Conservation (phyloP, 1,284 basidiomycete genomes). For the Coniferiporia weirii region DNA sequence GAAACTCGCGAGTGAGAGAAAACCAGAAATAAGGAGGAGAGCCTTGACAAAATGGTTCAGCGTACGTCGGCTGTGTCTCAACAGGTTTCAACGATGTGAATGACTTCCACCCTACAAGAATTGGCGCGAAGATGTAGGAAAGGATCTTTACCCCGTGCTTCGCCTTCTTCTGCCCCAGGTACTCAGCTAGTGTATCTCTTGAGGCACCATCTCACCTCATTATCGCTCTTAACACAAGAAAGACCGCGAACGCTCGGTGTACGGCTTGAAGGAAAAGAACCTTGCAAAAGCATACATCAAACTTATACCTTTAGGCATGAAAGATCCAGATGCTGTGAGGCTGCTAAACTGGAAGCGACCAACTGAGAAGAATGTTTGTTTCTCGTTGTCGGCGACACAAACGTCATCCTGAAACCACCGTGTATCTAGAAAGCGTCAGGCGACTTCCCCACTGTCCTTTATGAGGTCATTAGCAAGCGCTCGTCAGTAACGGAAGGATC, state of each 20-base stretch:
- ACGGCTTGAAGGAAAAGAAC: constrained; percentile 88
- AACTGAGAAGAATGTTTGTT: constrained; percentile 54
- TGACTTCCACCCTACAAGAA: constrained; percentile 39
- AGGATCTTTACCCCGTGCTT: constrained; percentile 71
- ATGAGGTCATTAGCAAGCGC: constrained; percentile 78
- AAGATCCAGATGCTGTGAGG: constrained; percentile 73
- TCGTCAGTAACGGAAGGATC: constrained; percentile 77
- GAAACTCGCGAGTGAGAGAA: constrained; percentile 61
- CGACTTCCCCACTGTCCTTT: constrained; percentile 82
- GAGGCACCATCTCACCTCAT: background rate
- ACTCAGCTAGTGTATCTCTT: constrained; percentile 21
- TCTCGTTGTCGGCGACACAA: background rate
- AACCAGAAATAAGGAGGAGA: constrained; percentile 62
- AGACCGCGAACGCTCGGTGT: constrained; percentile 85
- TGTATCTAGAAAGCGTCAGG: constrained; percentile 59
- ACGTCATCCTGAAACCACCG: background rate
- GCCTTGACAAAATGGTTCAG: constrained; percentile 67
- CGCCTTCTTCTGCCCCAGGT: constrained; percentile 74
- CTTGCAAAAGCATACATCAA: constrained; percentile 88
- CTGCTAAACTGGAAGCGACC: constrained; percentile 91
- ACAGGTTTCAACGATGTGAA: background rate
- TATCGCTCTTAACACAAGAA: constrained; percentile 45
- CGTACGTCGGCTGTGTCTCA: constrained; percentile 38
- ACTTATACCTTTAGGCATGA: constrained; percentile 74
- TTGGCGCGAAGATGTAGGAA: constrained; percentile 71